These are phyloP conservation scores for Lactifluus subvellereus DNA, from an alignment of 768 basidiomycete genomes.

Conservation along the genomic window DNA sequence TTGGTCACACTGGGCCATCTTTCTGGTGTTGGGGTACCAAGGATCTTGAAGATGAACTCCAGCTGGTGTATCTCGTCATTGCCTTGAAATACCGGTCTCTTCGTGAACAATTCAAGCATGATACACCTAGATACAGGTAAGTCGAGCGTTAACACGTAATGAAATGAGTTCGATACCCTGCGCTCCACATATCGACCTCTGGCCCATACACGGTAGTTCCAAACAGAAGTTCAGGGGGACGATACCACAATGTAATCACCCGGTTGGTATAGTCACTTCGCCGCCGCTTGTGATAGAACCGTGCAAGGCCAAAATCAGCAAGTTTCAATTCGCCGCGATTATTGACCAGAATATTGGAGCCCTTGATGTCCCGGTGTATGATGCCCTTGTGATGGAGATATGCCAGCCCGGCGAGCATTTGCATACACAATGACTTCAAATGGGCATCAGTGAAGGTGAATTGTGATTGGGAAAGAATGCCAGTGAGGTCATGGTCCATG, in stretches of 20 bases:
- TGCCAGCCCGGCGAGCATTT: constrained; percentile 92
- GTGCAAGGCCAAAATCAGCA: constrained; percentile 94
- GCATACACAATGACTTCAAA: constrained; percentile 90
- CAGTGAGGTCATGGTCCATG: constrained; percentile 97
- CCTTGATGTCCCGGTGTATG: constrained; percentile 98
- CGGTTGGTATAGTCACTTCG: constrained; percentile 97
- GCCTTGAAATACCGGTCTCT: constrained; percentile 96
- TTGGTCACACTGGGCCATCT: constrained; percentile 79
- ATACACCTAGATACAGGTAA: constrained; percentile 65
- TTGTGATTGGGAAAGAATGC: constrained; percentile 85
- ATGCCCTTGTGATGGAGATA: constrained; percentile 96
- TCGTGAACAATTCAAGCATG: constrained; percentile 94
- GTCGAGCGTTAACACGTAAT: not conserved
- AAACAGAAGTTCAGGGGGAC: constrained; percentile 90
- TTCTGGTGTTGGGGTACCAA: constrained; percentile 81
- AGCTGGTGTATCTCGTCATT: constrained; percentile 97
- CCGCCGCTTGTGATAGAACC: constrained; percentile 90
- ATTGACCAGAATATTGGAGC: constrained; percentile 94
- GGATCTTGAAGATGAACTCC: constrained; percentile 83
- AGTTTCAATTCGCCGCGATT: constrained; percentile 91
- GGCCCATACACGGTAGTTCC: constrained; percentile 96
- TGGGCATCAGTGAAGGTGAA: constrained; percentile 82
- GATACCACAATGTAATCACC: constrained; percentile 98
- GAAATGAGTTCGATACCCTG: constrained; percentile 54
- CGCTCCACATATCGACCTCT: constrained; percentile 99